Percentiles rank a stretch among this genome's conserved stretches.
Evolutionary conservation across 805 yeast genomes (phyloP).

Genomic region (Candida vartiovaarae): DNA sequence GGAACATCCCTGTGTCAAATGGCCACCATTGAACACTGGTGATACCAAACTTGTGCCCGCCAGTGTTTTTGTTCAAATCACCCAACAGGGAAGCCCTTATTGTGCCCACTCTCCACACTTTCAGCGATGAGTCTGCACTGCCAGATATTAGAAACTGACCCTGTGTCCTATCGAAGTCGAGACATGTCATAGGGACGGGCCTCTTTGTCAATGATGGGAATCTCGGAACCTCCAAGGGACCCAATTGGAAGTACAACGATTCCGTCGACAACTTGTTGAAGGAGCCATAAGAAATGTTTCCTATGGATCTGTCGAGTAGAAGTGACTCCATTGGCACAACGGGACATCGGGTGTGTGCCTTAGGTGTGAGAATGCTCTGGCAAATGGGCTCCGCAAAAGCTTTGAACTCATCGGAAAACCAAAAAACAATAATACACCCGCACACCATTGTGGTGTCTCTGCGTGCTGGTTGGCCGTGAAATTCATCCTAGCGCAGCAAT

Average conservation of each 20-base stretch:
- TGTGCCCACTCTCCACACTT: slow-evolving; percentile 51
- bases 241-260: slow-evolving; percentile 18
- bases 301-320: slow-evolving; percentile 2
- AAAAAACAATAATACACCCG: too few relatives aligned
- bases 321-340: slow-evolving; percentile 1
- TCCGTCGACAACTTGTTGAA: slow-evolving; percentile 19
- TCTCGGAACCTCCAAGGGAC: slow-evolving; percentile 14
- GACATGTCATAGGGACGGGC: slow-evolving; percentile 42
- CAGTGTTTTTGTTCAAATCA: slow-evolving; percentile 21
- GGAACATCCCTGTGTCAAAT: slow-evolving; percentile 75
- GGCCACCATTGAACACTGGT: slow-evolving; percentile 87
- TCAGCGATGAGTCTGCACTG: slow-evolving; percentile 62
- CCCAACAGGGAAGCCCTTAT: slow-evolving; percentile 7
- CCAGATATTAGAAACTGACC: slow-evolving; percentile 51
- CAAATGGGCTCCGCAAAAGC: too few relatives aligned
- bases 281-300: slow-evolving; percentile 1
- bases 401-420: too few relatives aligned
- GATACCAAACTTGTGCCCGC: slow-evolving; percentile 63
- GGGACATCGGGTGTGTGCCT: too few relatives aligned
- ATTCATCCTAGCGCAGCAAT: too few relatives aligned
- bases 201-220: slow-evolving; percentile 11
- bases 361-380: too few relatives aligned
- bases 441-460: too few relatives aligned
- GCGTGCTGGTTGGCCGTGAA: too few relatives aligned
- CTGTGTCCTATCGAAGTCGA: slow-evolving; percentile 43